Percentiles rank a stretch among this genome's conserved stretches.
These are phyloP conservation scores for Naganishia cerealis DNA, from an alignment of 1,284 basidiomycete genomes.

Conservation along the genomic window DNA sequence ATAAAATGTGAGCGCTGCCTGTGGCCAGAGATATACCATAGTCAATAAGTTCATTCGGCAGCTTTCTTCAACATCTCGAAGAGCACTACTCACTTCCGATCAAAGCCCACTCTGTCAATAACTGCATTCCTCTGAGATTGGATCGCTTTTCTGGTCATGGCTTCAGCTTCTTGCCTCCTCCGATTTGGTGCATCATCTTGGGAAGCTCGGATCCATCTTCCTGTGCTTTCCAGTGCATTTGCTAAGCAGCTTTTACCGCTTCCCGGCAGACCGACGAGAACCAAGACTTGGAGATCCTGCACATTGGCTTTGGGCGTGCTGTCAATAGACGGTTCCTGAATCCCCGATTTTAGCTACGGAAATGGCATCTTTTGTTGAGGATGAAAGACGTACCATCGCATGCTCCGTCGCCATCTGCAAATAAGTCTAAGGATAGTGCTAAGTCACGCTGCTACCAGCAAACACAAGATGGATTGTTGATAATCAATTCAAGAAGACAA, in stretches of 20 bases:
- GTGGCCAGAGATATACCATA: neutral
- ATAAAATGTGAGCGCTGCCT: slow-evolving; percentile 53
- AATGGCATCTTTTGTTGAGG: neutral
- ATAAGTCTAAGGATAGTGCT: neutral
- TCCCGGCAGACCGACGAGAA: slow-evolving; percentile 51
- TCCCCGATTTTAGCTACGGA: neutral
- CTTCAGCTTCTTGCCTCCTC: slow-evolving; percentile 49
- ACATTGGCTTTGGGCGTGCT: neutral
- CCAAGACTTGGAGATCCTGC: slow-evolving; percentile 40
- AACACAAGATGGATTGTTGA: neutral
- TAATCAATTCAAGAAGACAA: too few species aligned
- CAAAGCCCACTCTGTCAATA: slow-evolving; percentile 51
- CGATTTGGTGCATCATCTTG: slow-evolving; percentile 50
- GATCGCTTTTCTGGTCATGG: slow-evolving; percentile 40
- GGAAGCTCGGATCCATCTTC: slow-evolving; percentile 48
- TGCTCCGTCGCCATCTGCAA: neutral
- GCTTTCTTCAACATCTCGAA: neutral
- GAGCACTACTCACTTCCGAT: slow-evolving; percentile 45
- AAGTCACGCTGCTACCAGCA: neutral
- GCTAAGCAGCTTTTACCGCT: slow-evolving; percentile 51
- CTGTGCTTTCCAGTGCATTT: slow-evolving; percentile 39
- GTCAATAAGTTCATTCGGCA: neutral
- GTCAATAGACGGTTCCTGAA: neutral
- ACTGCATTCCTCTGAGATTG: slow-evolving; percentile 46
- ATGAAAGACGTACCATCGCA: neutral